Evolutionary conservation across 2,329 filamentous ascomycete genomes (phyloP).

Genomic region (Cladosporium sp.): DNA sequence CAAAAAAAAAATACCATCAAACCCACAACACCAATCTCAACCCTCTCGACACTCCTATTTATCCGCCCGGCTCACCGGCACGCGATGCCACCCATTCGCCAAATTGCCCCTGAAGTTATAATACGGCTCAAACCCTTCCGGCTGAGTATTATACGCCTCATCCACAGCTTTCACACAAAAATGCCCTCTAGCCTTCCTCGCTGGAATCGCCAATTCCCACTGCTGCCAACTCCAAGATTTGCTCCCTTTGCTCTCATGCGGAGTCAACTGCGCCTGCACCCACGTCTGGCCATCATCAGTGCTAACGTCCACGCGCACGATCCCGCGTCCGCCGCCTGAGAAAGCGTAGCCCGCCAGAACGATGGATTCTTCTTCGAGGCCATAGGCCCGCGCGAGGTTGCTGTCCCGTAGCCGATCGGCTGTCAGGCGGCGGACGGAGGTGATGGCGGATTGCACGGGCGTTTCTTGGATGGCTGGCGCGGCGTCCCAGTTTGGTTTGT

Average conservation of each 20-base stretch:
- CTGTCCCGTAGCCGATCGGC: background rate
- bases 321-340: slow-evolving; percentile 61
- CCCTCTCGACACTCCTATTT: background rate
- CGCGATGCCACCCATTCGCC: slow-evolving; percentile 63
- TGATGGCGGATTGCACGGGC: slow-evolving; percentile 65
- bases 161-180: slow-evolving; percentile 64
- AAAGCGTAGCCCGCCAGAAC: slow-evolving; percentile 61
- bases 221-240: slow-evolving; percentile 61
- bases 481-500: slow-evolving; percentile 57
- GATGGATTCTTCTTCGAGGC: slow-evolving; percentile 18
- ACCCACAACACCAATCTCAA: no score
- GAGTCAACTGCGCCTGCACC: slow-evolving; percentile 58
- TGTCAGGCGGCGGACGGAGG: slow-evolving; percentile 29
- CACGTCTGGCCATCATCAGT: slow-evolving; percentile 60
- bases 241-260: slow-evolving; percentile 46
- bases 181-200: slow-evolving; percentile 42
- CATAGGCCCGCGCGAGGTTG: background rate
- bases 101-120: slow-evolving; percentile 64
- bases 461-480: slow-evolving; percentile 64
- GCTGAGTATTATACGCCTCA: slow-evolving; percentile 63
- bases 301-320: slow-evolving; percentile 63
- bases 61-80: slow-evolving; percentile 28
- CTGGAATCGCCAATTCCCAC: slow-evolving; percentile 49
- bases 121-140: slow-evolving; percentile 55
- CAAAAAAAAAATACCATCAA: no score